Percentiles rank a stretch among this genome's conserved stretches.
Conservation (phyloP, 1,139 yeast genomes). For the Nakaseomyces delphensis region DNA sequence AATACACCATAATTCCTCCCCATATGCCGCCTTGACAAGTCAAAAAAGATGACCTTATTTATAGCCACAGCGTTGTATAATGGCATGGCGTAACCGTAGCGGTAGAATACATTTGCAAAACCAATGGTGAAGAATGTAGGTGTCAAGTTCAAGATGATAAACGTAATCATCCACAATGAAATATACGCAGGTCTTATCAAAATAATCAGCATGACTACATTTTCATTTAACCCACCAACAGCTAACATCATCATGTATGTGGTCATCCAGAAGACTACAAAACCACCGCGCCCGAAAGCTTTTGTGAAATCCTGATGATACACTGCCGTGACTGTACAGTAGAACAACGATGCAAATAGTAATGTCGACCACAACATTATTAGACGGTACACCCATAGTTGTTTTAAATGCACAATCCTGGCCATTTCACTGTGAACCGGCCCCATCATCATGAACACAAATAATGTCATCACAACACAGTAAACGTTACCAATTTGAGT, state of each 20-base stretch:
- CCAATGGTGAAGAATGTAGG: slow-evolving; percentile 51
- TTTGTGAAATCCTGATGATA: slow-evolving; percentile 45
- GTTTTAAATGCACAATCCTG: slow-evolving; percentile 37
- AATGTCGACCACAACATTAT: slow-evolving; percentile 41
- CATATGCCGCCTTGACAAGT: slow-evolving; percentile 46
- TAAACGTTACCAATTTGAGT: slow-evolving; percentile 70
- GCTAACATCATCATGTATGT: slow-evolving; percentile 53
- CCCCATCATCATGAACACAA: slow-evolving; percentile 50
- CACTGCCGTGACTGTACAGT: slow-evolving; percentile 49
- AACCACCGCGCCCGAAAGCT: slow-evolving; percentile 54
- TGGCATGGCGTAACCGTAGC: slow-evolving; percentile 61
- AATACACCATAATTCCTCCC: slow-evolving; percentile 54
- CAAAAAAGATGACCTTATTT: slow-evolving; percentile 47
- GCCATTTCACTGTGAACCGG: slow-evolving; percentile 45
- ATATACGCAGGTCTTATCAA: slow-evolving; percentile 41
- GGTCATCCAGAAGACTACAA: slow-evolving; percentile 55
- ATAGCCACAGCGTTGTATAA: slow-evolving; percentile 51
- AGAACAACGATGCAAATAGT: slow-evolving; percentile 46
- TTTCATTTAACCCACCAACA: slow-evolving; percentile 57
- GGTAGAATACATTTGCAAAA: slow-evolving; percentile 44
- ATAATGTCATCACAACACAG: slow-evolving; percentile 57
- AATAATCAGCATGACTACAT: slow-evolving; percentile 42
- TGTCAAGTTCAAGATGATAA: slow-evolving; percentile 51
- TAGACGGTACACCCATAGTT: slow-evolving; percentile 43
- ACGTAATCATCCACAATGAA: slow-evolving; percentile 51